These are phyloP conservation scores for Phytopythium delawarense DNA, from an alignment of 352 stramenopile genomes.

Conservation along the genomic window DNA sequence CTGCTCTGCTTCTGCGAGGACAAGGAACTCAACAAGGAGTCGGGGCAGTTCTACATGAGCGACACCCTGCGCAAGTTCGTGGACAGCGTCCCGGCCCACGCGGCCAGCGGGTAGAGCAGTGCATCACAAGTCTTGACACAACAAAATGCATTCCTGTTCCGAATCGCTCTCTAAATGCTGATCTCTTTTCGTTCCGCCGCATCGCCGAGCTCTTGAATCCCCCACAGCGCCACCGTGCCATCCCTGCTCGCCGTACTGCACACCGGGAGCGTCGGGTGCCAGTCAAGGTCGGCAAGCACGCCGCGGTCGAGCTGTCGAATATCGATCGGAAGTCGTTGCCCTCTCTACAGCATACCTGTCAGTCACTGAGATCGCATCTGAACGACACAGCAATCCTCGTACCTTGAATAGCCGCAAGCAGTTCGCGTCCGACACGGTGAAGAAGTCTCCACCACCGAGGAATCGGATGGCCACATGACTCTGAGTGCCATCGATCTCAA, in stretches of 20 bases:
- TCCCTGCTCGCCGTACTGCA: conserved; percentile 35
- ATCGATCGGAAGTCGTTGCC: conserved; percentile 14
- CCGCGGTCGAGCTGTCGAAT: conserved; percentile 23
- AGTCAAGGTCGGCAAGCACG: conserved; percentile 31
- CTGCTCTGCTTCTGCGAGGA: conserved; percentile 96
- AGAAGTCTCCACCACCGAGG: conserved; percentile 23
- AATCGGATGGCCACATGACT: conserved; percentile 28
- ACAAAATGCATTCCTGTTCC: neutral
- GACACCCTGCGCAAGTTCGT: conserved; percentile 69
- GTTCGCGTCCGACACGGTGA: conserved; percentile 28
- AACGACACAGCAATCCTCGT: neutral
- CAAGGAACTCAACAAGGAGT: conserved; percentile 63
- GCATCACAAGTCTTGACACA: neutral
- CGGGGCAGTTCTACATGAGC: conserved; percentile 75
- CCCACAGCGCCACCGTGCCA: conserved; percentile 33
- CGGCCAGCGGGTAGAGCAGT: neutral
- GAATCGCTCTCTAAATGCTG: neutral
- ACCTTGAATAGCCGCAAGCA: conserved; percentile 35
- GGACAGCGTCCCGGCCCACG: conserved; percentile 35
- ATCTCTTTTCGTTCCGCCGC: neutral
- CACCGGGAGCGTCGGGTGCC: conserved; percentile 26
- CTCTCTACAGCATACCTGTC: conserved; percentile 13
- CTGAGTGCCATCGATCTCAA: conserved; percentile 6
- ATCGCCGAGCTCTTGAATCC: conserved; percentile 14
- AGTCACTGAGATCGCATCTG: neutral